Percentiles rank a stretch among this genome's conserved stretches.
Conservation (phyloP, 148 eudicot genomes). For the Pouteria glomerata region DNA sequence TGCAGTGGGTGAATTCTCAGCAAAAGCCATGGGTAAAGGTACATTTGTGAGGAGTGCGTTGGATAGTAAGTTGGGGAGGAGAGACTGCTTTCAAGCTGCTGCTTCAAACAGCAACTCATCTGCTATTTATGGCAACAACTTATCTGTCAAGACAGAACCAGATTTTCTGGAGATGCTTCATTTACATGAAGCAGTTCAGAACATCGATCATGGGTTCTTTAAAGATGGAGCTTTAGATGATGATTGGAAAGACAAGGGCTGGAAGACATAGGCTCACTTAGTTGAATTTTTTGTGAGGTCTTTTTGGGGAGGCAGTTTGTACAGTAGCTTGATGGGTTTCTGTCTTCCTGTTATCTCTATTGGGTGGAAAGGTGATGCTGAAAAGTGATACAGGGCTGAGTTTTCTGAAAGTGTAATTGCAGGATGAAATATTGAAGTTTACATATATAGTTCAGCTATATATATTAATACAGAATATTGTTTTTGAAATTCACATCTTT, state of each 20-base stretch:
- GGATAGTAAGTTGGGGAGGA: background rate
- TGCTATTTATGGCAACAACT: background rate
- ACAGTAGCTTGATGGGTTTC: background rate
- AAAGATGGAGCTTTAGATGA: slow-evolving; percentile 5
- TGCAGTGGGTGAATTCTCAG: background rate
- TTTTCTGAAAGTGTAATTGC: too few relatives aligned
- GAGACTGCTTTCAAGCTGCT: slow-evolving; percentile 2
- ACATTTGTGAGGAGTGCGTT: background rate
- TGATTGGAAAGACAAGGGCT: background rate
- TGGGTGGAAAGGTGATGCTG: background rate
- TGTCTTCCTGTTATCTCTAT: background rate
- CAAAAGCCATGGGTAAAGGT: background rate
- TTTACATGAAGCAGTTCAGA: slow-evolving; percentile 8
- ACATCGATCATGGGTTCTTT: slow-evolving; percentile 15
- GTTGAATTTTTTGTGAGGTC: background rate
- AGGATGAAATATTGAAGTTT: too few relatives aligned
- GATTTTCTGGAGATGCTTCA: background rate
- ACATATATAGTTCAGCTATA: too few relatives aligned
- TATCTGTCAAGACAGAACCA: background rate
- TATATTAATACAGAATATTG: background rate
- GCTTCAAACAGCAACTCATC: slow-evolving; percentile 9
- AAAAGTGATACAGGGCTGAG: too few relatives aligned
- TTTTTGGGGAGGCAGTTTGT: background rate
- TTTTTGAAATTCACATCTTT: background rate
- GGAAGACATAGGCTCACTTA: background rate